Percentiles rank a stretch among this genome's conserved stretches.
Conservation (phyloP, 164 flowering plant species). For the Houttuynia cordata region DNA sequence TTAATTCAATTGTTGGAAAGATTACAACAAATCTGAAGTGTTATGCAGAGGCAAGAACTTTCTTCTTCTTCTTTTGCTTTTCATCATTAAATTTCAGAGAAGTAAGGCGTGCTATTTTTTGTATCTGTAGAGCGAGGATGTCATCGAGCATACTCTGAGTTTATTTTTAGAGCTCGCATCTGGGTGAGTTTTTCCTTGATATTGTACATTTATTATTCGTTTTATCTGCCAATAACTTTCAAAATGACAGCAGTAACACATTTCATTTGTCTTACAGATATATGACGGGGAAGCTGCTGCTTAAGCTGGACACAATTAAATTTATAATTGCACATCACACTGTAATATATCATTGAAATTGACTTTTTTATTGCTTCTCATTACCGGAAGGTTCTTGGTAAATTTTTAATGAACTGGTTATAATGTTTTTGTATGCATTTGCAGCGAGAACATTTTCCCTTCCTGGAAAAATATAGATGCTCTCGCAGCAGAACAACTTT, state of each 20-base stretch:
- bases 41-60: slow-evolving; percentile 57
- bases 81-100: neutral
- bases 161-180: slow-evolving; percentile 92
- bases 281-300: slow-evolving; percentile 93
- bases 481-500: slow-evolving; percentile 95
- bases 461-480: slow-evolving; percentile 71
- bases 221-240: too few species aligned
- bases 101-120: slow-evolving; percentile 1
- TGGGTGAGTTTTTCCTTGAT: slow-evolving; percentile 41
- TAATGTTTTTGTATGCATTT: slow-evolving; percentile 3
- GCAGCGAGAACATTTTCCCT: slow-evolving; percentile 95
- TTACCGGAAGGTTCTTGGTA: neutral
- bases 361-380: slow-evolving; percentile 2
- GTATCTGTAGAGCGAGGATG: slow-evolving; percentile 65
- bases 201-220: too few species aligned
- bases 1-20: slow-evolving; percentile 89
- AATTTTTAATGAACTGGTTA: neutral
- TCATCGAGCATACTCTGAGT: slow-evolving; percentile 84
- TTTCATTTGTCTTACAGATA: slow-evolving; percentile 27
- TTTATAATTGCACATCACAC: slow-evolving; percentile 80
- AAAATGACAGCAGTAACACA: too few species aligned
- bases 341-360: slow-evolving; percentile 29
- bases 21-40: slow-evolving; percentile 94
- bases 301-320: slow-evolving; percentile 84
- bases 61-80: neutral